A percentile compares a stretch with the other conserved stretches of the same genome.
Evolutionary conservation across 2,329 filamentous ascomycete genomes (phyloP).

Genomic region (Ophiosphaerella korrae): DNA sequence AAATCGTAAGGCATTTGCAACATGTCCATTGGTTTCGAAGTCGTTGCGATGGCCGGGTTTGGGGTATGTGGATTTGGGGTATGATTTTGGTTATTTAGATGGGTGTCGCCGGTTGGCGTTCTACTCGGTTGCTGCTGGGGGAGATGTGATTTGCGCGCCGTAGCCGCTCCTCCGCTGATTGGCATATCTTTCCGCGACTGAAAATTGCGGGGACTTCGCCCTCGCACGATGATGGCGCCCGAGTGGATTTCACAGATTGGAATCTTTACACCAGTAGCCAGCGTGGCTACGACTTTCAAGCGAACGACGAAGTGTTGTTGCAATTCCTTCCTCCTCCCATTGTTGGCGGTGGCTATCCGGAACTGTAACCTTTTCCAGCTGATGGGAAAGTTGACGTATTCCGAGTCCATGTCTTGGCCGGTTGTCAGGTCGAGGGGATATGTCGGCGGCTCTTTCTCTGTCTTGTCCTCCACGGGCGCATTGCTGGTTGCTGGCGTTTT

Average conservation of each 20-base stretch:
- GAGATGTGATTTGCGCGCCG: constrained; percentile 67
- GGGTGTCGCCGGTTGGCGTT: constrained; percentile 45
- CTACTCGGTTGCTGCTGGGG: constrained; percentile 44
- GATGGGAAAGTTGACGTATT: constrained; percentile 88
- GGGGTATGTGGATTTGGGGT: constrained; percentile 20
- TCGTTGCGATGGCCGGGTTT: constrained; percentile 13
- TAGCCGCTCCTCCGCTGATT: constrained; percentile 76
- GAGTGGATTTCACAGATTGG: constrained; percentile 84
- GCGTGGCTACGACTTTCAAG: constrained; percentile 81
- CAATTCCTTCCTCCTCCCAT: constrained; percentile 89
- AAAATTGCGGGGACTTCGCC: constrained; percentile 92
- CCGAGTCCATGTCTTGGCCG: constrained; percentile 74
- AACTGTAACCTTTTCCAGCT: constrained; percentile 95
- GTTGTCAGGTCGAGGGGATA: constrained; percentile 73
- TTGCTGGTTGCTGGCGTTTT: constrained; percentile 88
- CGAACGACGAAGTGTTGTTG: constrained; percentile 95
- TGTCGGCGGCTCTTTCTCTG: constrained; percentile 84
- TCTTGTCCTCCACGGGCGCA: constrained; percentile 67
- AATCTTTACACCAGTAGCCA: constrained; percentile 82
- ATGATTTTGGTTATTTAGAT: constrained; percentile 35
- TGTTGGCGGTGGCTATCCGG: constrained; percentile 93
- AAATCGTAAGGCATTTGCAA: constrained; percentile 50
- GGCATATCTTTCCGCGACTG: constrained; percentile 92
- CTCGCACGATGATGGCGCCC: constrained; percentile 89
- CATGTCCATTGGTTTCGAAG: constrained; percentile 41